Base-by-base conservation (phyloP, 306 rosid species). In the Begonia loranthoides region DNA sequence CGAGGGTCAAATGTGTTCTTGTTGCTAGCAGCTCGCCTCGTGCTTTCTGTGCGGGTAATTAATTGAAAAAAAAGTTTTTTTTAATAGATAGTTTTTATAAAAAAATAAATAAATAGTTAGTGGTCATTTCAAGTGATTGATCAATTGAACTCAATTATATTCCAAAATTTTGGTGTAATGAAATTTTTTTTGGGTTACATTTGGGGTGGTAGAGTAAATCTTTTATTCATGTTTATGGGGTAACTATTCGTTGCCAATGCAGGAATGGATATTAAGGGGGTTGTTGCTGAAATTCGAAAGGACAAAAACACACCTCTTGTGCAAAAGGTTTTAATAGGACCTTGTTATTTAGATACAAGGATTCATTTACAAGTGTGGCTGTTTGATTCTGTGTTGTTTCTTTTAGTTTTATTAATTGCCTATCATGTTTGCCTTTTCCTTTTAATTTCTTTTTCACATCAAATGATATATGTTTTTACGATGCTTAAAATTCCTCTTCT, bases 181-280 rank as follows among this genome's bases (percentile, higher is more conserved):
- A 28, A 28, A 60, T 59, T 52, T 60, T 49, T 49, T 52, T 69
- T 17, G 52, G 72, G 50, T 65, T 52, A 62, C 59, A 19, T 66
- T 66, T 74, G 65, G 40, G 24, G 38, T 67, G 61, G 63, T 58
- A 75, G 55, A 64, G 88, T 65, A 59, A 28, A 4, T 28, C 36
- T 28, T 28, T 28, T 28, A 28, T 28, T 28, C 6, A 28, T n/a
- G 36, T 69, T 75, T 73, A 79, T 79, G 79, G 87, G 78, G 77
- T 80, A 72, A 64, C 63, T 65, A 57, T 72, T 74, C 70, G 55
- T 71, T 89, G 71, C 71, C 62, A 61, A 70, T 90, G 96, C 94
- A 82, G 99, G 99, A 70, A 90, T 86, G 96, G 99, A 90, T 86
- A 86, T 86, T 78, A 90, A 90, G 83, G 96, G 99, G 79, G 94